Conservation (phyloP, 2,329 filamentous ascomycete genomes). For the Curvularia sp. region DNA sequence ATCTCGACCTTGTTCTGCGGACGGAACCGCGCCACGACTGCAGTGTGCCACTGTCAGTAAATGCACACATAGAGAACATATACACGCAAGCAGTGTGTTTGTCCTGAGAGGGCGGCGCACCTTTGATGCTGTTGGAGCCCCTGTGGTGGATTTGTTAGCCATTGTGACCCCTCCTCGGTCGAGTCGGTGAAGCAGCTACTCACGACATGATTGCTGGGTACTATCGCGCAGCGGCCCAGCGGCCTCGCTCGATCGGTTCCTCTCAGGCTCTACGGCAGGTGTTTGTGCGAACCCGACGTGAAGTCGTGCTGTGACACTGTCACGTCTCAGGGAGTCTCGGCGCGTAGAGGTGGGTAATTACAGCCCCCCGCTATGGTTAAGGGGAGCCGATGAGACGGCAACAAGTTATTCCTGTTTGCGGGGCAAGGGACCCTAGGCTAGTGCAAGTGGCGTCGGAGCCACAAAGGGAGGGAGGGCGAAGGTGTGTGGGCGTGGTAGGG, state of each 20-base stretch:
- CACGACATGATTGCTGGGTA: slow-evolving; percentile 50
- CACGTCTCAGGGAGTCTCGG: slow-evolving; percentile 37
- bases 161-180: slow-evolving; percentile 14
- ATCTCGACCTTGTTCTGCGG: slow-evolving; percentile 96
- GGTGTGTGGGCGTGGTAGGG: background rate
- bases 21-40: slow-evolving; percentile 95
- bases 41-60: slow-evolving; percentile 38
- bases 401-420: slow-evolving; percentile 3
- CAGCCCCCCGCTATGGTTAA: slow-evolving; percentile 44
- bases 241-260: slow-evolving; percentile 41
- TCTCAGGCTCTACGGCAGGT: slow-evolving; percentile 27
- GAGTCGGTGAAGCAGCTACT: slow-evolving; percentile 29
- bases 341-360: slow-evolving; percentile 37
- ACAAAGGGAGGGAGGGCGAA: slow-evolving; percentile 3
- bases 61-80: background rate
- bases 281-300: slow-evolving; percentile 34
- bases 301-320: slow-evolving; percentile 44
- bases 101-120: slow-evolving; percentile 35
- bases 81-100: background rate
- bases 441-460: slow-evolving; percentile 7
- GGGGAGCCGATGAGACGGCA: slow-evolving; percentile 37
- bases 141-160: slow-evolving; percentile 53
- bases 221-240: slow-evolving; percentile 45
- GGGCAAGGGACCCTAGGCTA: slow-evolving; percentile 11
- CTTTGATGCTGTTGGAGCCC: slow-evolving; percentile 58